A percentile compares a stretch with the other conserved stretches of the same genome.
Evolutionary conservation across 129 eudicot genomes (phyloP).

Genomic region (Saussurea involucrata): DNA sequence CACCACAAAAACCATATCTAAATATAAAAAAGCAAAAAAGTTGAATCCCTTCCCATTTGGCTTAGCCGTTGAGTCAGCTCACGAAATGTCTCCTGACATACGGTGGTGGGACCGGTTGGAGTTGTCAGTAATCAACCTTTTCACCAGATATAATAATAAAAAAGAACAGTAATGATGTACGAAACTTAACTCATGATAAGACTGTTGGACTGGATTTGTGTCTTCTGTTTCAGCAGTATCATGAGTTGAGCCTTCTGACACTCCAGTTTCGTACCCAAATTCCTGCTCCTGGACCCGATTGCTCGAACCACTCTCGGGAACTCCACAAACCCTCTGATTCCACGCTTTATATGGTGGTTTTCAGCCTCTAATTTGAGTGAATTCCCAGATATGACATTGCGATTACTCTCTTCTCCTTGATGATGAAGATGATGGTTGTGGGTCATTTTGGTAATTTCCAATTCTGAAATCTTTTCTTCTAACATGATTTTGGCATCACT

Average conservation of each 20-base stretch:
- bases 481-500: conserved; percentile 65
- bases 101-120: not conserved
- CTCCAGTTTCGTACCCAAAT: conserved; percentile 56
- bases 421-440: conserved; percentile 15
- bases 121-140: not conserved
- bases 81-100: too few relatives aligned
- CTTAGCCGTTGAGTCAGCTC: not conserved
- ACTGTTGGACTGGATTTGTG: conserved; percentile 40
- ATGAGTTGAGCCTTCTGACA: conserved; percentile 76
- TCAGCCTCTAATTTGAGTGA: conserved; percentile 46
- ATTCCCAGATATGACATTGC: conserved; percentile 5
- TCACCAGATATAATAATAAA: not conserved
- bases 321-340: conserved; percentile 83
- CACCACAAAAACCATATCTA: not conserved
- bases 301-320: conserved; percentile 70
- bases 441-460: conserved; percentile 29
- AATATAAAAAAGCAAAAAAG: not conserved
- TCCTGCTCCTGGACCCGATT: conserved; percentile 53
- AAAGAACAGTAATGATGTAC: not conserved
- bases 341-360: conserved; percentile 80
- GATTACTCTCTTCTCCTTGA: conserved; percentile 8
- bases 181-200: conserved; percentile 45
- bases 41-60: not conserved
- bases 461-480: conserved; percentile 61
- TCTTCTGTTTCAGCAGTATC: conserved; percentile 61